Percentiles rank a stretch among this genome's conserved stretches.
Evolutionary conservation across 768 basidiomycete genomes (phyloP).

Genomic region (Lactarius quietus): DNA sequence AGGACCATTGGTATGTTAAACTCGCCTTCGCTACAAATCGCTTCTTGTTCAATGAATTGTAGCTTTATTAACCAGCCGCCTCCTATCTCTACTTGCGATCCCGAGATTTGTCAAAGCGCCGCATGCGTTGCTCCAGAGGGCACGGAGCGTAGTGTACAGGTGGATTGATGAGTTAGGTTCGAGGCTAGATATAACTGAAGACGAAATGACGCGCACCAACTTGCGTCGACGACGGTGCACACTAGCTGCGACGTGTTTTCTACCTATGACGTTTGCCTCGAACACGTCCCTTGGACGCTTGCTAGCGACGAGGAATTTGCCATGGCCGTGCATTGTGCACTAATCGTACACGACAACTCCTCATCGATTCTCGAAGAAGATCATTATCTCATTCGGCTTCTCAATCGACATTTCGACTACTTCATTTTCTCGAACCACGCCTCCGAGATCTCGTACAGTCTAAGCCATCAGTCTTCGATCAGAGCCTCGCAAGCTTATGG

Average conservation of each 20-base stretch:
- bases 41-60: no score
- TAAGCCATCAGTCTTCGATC: background rate
- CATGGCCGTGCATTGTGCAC: conserved; percentile 4
- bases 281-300: background rate
- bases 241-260: conserved; percentile 9
- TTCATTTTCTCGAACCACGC: conserved; percentile 2
- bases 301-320: background rate
- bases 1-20: background rate
- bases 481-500: background rate
- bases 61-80: conserved; percentile 3
- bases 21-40: no score
- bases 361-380: background rate
- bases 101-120: background rate
- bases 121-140: background rate
- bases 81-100: background rate
- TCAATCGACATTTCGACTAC: background rate
- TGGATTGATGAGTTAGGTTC: conserved; percentile 1
- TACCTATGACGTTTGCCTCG: background rate
- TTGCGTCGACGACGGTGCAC: background rate
- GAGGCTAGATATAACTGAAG: background rate
- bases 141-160: background rate
- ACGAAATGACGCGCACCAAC: background rate
- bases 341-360: background rate
- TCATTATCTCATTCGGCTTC: background rate
- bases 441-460: background rate